Conservation (phyloP, 441 rosid genomes). For the Francoa sonchifolia region DNA sequence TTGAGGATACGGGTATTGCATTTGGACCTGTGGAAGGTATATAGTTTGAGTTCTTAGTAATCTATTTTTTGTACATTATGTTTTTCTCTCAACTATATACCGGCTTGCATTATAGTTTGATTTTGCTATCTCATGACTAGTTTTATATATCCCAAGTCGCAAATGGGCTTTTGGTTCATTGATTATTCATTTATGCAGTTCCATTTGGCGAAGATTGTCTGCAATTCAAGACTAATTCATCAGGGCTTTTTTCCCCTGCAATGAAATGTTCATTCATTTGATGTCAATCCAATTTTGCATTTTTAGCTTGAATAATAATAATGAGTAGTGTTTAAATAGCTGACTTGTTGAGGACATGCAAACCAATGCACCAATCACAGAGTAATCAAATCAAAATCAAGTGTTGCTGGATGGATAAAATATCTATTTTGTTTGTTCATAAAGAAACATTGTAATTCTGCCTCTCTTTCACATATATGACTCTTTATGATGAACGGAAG, state of each 20-base stretch:
- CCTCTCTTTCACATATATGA: too few species aligned
- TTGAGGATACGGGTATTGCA: conserved; percentile 72
- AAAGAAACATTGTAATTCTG: too few species aligned
- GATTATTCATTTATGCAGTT: background rate
- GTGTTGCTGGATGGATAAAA: too few species aligned
- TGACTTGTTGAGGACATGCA: background rate
- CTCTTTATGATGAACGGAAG: too few species aligned
- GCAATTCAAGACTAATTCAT: background rate
- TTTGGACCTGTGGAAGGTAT: conserved; percentile 97
- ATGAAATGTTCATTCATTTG: background rate
- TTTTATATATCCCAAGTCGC: background rate
- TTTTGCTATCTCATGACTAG: background rate
- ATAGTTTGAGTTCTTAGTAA: conserved; percentile 12
- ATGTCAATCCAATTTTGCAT: background rate
- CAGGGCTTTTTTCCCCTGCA: background rate
- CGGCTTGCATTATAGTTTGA: conserved; percentile 4
- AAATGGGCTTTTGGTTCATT: background rate
- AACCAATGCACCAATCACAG: background rate
- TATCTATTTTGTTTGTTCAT: too few species aligned
- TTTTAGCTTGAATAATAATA: background rate
- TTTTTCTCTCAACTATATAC: conserved; percentile 13
- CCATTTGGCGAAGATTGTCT: background rate
- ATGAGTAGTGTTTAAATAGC: background rate
- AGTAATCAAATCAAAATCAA: too few species aligned
- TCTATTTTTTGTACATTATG: conserved; percentile 4